Evolutionary conservation across 1,284 basidiomycete species (phyloP).

Genomic region (Ceratobasidium sp.): DNA sequence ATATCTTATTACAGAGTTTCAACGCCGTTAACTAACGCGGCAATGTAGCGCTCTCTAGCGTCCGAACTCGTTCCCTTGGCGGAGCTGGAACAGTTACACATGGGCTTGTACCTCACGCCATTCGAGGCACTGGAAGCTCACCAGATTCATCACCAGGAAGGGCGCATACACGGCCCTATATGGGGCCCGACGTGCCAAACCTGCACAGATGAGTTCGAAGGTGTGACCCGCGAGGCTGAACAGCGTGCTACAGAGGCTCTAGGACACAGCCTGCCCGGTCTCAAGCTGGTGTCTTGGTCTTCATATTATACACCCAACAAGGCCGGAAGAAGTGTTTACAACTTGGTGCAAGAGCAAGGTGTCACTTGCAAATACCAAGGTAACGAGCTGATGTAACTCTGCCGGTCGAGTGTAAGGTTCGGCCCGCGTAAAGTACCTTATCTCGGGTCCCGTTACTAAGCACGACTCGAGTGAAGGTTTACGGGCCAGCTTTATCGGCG

Average conservation of each 20-base stretch:
- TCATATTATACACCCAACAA: slow-evolving; percentile 25
- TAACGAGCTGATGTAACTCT: not conserved
- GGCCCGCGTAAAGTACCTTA: not conserved
- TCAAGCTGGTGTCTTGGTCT: slow-evolving; percentile 26
- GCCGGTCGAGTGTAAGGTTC: not conserved
- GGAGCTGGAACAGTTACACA: slow-evolving; percentile 17
- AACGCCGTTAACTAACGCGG: not conserved
- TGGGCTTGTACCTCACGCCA: slow-evolving; percentile 34
- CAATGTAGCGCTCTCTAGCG: slow-evolving; percentile 27
- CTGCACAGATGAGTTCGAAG: slow-evolving; percentile 17
- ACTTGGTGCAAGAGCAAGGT: not conserved
- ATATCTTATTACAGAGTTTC: not conserved
- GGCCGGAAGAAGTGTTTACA: slow-evolving; percentile 27
- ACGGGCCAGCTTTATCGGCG: no score
- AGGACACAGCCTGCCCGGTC: not conserved
- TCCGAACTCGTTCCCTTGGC: not conserved
- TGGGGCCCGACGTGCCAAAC: slow-evolving; percentile 5
- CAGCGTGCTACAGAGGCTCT: slow-evolving; percentile 4
- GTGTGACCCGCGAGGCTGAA: slow-evolving; percentile 13
- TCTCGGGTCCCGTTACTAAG: not conserved
- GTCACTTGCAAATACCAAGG: not conserved
- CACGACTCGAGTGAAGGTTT: no score
- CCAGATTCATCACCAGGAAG: slow-evolving; percentile 9
- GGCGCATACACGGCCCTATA: not conserved
- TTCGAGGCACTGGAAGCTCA: slow-evolving; percentile 18